Evolutionary conservation across 208 protist genomes (phyloP).

Genomic region (Paratrypanosoma confusum): DNA sequence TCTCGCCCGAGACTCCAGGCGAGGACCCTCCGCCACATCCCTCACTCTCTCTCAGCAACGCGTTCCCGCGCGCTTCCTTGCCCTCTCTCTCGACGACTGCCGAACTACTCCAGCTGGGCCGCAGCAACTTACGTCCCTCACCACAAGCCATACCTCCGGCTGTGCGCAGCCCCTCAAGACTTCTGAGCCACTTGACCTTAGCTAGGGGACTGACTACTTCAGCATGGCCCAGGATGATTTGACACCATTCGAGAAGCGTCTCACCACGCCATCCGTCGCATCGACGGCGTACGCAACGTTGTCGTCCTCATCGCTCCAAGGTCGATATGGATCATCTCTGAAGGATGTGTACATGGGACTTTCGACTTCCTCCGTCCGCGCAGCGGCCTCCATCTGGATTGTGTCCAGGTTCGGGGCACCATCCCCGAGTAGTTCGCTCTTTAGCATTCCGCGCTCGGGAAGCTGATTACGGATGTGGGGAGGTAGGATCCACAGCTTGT

Average conservation of each 20-base stretch:
- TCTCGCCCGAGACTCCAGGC: too few relatives aligned
- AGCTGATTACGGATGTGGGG: conserved; percentile 85
- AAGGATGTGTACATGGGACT: conserved; percentile 59
- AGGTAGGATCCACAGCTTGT: conserved; percentile 76
- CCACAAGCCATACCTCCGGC: too few relatives aligned
- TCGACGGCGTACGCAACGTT: conserved; percentile 80
- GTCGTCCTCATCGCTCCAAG: conserved; percentile 63
- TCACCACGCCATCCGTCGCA: conserved; percentile 56
- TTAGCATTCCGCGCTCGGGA: conserved; percentile 55
- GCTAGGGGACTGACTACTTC: too few relatives aligned
- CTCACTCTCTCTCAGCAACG: too few relatives aligned
- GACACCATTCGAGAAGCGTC: conserved; percentile 49
- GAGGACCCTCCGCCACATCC: too few relatives aligned
- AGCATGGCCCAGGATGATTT: conserved; percentile 84
- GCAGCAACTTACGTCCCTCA: too few relatives aligned
- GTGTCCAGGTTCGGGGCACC: conserved; percentile 47
- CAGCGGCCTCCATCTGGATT: conserved; percentile 76
- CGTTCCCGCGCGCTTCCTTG: too few relatives aligned
- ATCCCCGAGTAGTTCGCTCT: conserved; percentile 59
- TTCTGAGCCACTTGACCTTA: too few relatives aligned
- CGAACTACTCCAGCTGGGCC: too few relatives aligned
- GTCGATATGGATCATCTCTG: conserved; percentile 81
- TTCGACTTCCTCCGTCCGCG: conserved; percentile 79
- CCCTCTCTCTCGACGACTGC: too few relatives aligned
- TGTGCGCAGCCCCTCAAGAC: too few relatives aligned